Base-by-base conservation (phyloP, 495 filamentous ascomycete genomes). In the Chaetomium tenue region DNA sequence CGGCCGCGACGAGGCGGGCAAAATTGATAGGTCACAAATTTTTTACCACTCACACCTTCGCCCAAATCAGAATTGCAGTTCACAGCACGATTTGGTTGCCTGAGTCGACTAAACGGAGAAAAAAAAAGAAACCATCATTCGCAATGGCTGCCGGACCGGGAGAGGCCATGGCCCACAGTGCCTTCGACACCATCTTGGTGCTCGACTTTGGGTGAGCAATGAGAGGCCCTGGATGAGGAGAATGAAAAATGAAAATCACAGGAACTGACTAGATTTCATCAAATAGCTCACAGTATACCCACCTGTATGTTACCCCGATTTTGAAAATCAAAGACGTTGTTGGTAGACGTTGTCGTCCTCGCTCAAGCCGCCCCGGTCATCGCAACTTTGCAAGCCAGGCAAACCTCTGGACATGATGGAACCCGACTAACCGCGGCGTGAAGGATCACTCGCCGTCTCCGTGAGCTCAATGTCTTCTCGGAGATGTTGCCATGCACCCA, bases 401-500 rank as follows among this genome's bases (percentile, higher is more conserved):
- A 37, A 37, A 1, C 33, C 11, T 12, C 5, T 37, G 33, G 33
- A 37, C 33, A 26, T 63, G 3, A 33, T 25, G 39, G 6, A 44
- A 28, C 20, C 42, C 2, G 28, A 53, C 65, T 63, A 55, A 67
- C 60, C 30, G 22, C 39, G 60, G 12, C 23, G 22, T 37, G 42
- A 67, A 67, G 65, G 44, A 67, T 67, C 56, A 67, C 65, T 46
- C 65, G 65, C 50, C 65, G 65, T 33, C 65, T 67, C 8, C 65
- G 65, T 26, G 65, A 67, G 56, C 66, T 96, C 78, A 89, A 90
- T 81, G 84, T 98, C 74, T 97, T 89, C 81, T 86, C 85, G 47
- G 93, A 98, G 79, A 89, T 97, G 87, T 85, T 96, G 52, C 93
- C 92, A 33, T 97, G 93, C 80, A 97, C 91, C 60, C 86, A 88